Evolutionary conservation across 1,139 yeast species (phyloP).

Genomic region (Kluyveromyces sp.): DNA sequence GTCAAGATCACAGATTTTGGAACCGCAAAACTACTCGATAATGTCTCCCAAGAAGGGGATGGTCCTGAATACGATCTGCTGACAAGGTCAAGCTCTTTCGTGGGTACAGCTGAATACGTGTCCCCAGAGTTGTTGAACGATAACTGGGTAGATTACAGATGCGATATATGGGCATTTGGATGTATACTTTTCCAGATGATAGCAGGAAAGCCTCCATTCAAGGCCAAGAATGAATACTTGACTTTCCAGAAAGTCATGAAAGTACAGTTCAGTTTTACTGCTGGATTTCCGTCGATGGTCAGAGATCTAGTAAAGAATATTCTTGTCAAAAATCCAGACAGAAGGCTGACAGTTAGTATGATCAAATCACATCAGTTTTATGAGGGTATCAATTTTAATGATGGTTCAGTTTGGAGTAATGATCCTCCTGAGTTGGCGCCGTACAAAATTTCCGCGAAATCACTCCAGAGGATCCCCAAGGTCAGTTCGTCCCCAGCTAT

Average conservation of each 20-base stretch:
- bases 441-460: slow-evolving; percentile 45
- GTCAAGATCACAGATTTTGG: slow-evolving; percentile 97
- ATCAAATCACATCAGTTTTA: slow-evolving; percentile 78
- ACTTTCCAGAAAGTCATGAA: slow-evolving; percentile 91
- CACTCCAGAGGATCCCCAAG: slow-evolving; percentile 35
- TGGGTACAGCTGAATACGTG: slow-evolving; percentile 70
- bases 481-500: slow-evolving; percentile 11
- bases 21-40: slow-evolving; percentile 76
- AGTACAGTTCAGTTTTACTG: slow-evolving; percentile 74
- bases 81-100: slow-evolving; percentile 73
- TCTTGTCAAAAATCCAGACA: slow-evolving; percentile 58
- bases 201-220: slow-evolving; percentile 93
- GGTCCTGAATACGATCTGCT: slow-evolving; percentile 47
- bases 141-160: slow-evolving; percentile 76
- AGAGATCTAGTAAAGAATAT: slow-evolving; percentile 65
- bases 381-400: slow-evolving; percentile 55
- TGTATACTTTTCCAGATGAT: slow-evolving; percentile 90
- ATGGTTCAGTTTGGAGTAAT: slow-evolving; percentile 56
- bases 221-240: slow-evolving; percentile 88
- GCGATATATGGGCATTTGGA: slow-evolving; percentile 96
- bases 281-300: slow-evolving; percentile 67
- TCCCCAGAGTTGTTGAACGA: slow-evolving; percentile 87
- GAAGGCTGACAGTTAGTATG: slow-evolving; percentile 60
- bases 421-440: slow-evolving; percentile 77
- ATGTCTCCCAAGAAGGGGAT: slow-evolving; percentile 30